Evolutionary conservation across 1,284 basidiomycete species (phyloP), one percentile per base, ranked within the genome.

Genomic region (Uromyces viciae-fabae): DNA sequence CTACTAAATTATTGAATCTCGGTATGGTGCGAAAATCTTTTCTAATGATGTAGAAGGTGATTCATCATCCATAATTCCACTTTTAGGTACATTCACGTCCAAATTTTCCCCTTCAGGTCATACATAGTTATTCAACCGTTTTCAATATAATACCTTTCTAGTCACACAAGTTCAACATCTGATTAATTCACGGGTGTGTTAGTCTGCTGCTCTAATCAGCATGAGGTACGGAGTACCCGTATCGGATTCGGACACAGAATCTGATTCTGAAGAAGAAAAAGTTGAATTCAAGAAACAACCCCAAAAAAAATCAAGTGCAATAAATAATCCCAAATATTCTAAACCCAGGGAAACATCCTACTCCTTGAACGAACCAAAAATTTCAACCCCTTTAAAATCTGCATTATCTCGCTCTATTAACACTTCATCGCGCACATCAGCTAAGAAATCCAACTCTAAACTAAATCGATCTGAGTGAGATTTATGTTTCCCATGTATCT

Each of bases 161-260:
- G n/a, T n/a, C n/a, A n/a, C n/a, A n/a, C n/a, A n/a, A n/a, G n/a
- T n/a, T n/a, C n/a, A n/a, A n/a, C n/a, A n/a, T n/a, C n/a, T n/a
- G n/a, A n/a, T n/a, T n/a, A n/a, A n/a, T n/a, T n/a, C n/a, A n/a
- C n/a, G n/a, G n/a, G n/a, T n/a, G n/a, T n/a, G n/a, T n/a, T n/a
- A n/a, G n/a, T n/a, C n/a, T n/a, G n/a, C n/a, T n/a, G n/a, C n/a
- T n/a, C n/a, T n/a, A n/a, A 49, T 15, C 49, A 52, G 22, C 3
- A 69, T 77, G 75, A 52, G 75, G 49, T 77, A 52, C 38, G 25
- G 36, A 38, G 64, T 77, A 1, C 64, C 75, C 38, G 25, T 19
- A 49, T 66, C 75, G 22, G 75, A 77, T 49, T 66, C 62, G 40
- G 75, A 77, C 3, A 43, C 8, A 11, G 46, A 49, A 19, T 22